Evolutionary conservation across 1,284 basidiomycete species (phyloP), one percentile per base, ranked within the genome.

Genomic region (Stereum hirsutum): DNA sequence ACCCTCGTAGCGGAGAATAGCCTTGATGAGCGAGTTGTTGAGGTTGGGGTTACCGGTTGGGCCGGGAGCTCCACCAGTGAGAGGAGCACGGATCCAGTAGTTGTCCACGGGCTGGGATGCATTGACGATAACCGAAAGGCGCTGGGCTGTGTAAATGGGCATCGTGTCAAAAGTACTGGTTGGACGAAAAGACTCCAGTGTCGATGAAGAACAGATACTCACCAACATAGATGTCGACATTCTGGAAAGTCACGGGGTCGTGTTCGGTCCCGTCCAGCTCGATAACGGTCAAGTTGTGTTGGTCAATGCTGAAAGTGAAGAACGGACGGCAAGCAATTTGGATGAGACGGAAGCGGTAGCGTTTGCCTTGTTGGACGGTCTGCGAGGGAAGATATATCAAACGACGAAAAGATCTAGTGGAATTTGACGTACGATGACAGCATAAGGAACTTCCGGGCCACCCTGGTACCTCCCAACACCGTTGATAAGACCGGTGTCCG

Each of bases 201-300:
- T 14, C 1, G 4, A 5, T n/a, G 2, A 11, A 36, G 12, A 10
- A 7, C n/a, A 21, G 5, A 7, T 14, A 19, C 52, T 39, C 32
- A 58, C 54, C 54, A 41, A 64, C 56, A 30, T 57, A 58, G n/a
- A 74, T 57, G 4, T 49, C 46, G 12, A 75, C 46, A 1, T 49
- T 61, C 36, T 74, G 67, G 0, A 74, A 65, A 1, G 52, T 46
- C 7, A 66, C 51, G 1, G 70, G 72, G 11, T 58, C 15, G 0
- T 61, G 59, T 44, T 64, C 66, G 10, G 49, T 53, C 4, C 75
- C 71, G 32, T 80, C 78, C 0, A 56, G 72, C 52, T 76, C 64
- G 46, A 76, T 68, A 46, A 75, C 55, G 3, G 67, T 70, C 56
- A 72, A 54, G 1, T 49, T 52, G 40, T 72, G 69, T 33, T 56